A percentile compares a stretch with the other conserved stretches of the same genome.
Evolutionary conservation across 2,329 filamentous ascomycete species (phyloP).

Genomic region (Sclerotinia borealis): DNA sequence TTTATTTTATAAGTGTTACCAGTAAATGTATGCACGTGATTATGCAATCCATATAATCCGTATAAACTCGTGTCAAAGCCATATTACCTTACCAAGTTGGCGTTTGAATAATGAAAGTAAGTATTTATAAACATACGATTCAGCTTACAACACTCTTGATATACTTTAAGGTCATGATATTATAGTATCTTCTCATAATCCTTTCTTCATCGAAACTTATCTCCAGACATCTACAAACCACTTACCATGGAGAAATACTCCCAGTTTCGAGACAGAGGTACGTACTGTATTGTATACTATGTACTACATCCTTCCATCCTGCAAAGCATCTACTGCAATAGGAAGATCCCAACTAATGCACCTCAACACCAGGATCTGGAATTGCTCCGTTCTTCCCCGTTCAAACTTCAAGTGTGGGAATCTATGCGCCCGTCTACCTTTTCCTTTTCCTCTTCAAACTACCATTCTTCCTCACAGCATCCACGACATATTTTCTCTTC

Average conservation of each 20-base stretch:
- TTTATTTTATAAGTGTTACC: too few species aligned
- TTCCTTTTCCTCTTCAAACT: conserved; percentile 77
- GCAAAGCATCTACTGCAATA: not conserved
- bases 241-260: conserved; percentile 66
- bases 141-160: too few species aligned
- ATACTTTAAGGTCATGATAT: conserved; percentile 5
- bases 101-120: too few species aligned
- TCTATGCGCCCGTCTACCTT: conserved; percentile 59
- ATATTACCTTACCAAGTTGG: too few species aligned
- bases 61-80: too few species aligned
- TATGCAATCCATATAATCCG: too few species aligned
- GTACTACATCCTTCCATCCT: not conserved
- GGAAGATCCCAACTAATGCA: conserved; percentile 22
- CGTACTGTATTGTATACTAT: too few species aligned
- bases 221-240: not conserved
- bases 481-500: conserved; percentile 67
- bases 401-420: conserved; percentile 54
- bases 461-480: conserved; percentile 66
- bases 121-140: too few species aligned
- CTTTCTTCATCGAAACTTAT: not conserved
- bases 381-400: conserved; percentile 94
- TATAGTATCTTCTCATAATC: not conserved
- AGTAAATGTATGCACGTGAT: too few species aligned
- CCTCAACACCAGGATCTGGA: conserved; percentile 65
- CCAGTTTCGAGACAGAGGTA: conserved; percentile 68